These are phyloP conservation scores for Penicillium robsamsonii DNA, from an alignment of 495 filamentous ascomycete genomes.

Conservation along the genomic window DNA sequence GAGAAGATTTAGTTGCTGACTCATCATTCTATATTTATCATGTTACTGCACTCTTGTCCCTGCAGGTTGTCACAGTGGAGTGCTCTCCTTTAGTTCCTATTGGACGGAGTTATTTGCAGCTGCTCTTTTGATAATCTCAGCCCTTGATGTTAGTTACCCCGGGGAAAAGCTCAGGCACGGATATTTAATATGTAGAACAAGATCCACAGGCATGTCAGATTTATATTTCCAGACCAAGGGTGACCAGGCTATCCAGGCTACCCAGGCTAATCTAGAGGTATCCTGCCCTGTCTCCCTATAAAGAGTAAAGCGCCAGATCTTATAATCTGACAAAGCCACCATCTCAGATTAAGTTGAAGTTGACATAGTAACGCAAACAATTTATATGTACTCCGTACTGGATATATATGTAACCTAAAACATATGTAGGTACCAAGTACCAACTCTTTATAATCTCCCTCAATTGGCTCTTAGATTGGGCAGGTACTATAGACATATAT, in stretches of 20 bases:
- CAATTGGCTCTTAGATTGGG: neutral
- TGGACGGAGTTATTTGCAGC: neutral
- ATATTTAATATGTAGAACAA: neutral
- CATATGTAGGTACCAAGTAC: neutral
- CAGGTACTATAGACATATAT: neutral
- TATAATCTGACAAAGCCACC: neutral
- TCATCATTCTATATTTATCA: conserved; percentile 12
- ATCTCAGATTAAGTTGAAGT: neutral
- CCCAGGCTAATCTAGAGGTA: neutral
- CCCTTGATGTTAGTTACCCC: conserved; percentile 5
- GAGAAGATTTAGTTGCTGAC: conserved; percentile 9
- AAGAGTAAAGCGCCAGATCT: conserved; percentile 2
- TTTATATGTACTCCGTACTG: neutral
- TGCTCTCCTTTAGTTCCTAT: neutral
- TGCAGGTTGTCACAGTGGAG: conserved; percentile 13
- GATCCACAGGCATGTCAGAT: neutral
- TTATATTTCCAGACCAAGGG: neutral
- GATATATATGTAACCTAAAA: neutral
- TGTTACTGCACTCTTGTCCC: neutral
- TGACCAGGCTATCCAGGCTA: neutral
- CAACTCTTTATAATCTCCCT: neutral
- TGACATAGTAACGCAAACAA: neutral
- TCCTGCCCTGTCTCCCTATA: neutral
- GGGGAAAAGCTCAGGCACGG: conserved; percentile 3
- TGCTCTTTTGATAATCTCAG: neutral